Evolutionary conservation across 176 grass and related monocot genomes (phyloP), one percentile per base, ranked within the genome.

Genomic region (Carex myosuroides): DNA sequence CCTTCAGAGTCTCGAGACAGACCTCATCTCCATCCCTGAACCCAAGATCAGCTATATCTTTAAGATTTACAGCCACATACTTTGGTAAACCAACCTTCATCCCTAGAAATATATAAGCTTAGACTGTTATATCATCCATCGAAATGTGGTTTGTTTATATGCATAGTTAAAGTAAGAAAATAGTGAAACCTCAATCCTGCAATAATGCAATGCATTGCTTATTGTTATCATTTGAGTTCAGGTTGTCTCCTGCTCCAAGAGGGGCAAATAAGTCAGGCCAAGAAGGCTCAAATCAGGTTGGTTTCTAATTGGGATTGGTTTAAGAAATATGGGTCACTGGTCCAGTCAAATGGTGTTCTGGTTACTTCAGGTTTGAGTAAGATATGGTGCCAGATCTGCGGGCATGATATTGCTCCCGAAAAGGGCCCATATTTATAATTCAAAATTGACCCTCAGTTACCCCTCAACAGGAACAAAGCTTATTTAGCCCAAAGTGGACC

Each of bases 11-110:
- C 60, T 99, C 96, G 57, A 95, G 66, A 11, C 91, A 99, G 59
- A 99, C 77, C 79, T 95, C 96, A 64, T 99, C 96, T 61, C 96
- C 96, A 59, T 99, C 93, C 77, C 89, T 86, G 86, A 99, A 99
- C 68, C 87, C 93, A 30, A 81, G 93, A 74, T 81, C 87, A 22
- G 74, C 85, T 66, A 95, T 90, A 76, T 95, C 96, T 88, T 89
- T 94, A 61, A 99, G 83, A 79, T 99, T 99, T 77, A 99, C 90
- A 42, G 96, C 69, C 13, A 99, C 91, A 72, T 90, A 95, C 85
- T 99, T 99, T 35, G 91, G 93, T 83, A 99, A 79, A 37, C 96
- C 96, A 21, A 88, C 92, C 54, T 87, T 88, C 96, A 99, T 99
- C 73, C 96, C 96, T 99, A 87, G 52, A 84, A 90, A 85, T 18